Evolutionary conservation across 2,329 filamentous ascomycete species (phyloP).

Genomic region (Trichoderma lentiforme): DNA sequence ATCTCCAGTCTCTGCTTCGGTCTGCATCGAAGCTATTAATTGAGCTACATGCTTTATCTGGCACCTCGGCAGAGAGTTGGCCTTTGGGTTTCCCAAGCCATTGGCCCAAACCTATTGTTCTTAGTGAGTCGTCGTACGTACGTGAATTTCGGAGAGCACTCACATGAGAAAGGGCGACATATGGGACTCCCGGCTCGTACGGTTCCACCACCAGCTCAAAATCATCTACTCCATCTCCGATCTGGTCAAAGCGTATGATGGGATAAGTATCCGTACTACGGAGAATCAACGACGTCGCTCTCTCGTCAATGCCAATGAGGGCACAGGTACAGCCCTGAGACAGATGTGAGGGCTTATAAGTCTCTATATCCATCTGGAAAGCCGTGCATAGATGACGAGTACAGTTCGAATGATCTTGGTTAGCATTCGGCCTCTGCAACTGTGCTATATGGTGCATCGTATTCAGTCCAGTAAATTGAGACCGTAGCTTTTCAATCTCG

Average conservation of each 20-base stretch:
- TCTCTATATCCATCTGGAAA: slow-evolving; percentile 30
- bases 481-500: slow-evolving; percentile 29
- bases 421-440: slow-evolving; percentile 18
- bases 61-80: slow-evolving; percentile 32
- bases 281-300: slow-evolving; percentile 21
- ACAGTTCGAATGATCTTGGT: slow-evolving; percentile 28
- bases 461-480: slow-evolving; percentile 23
- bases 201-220: slow-evolving; percentile 24
- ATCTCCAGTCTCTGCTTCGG: background rate
- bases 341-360: slow-evolving; percentile 28
- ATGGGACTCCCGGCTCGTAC: slow-evolving; percentile 25
- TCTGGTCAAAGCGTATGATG: slow-evolving; percentile 21
- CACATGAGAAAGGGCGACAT: slow-evolving; percentile 36
- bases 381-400: slow-evolving; percentile 26
- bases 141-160: slow-evolving; percentile 12
- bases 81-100: slow-evolving; percentile 32
- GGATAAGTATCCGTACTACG: slow-evolving; percentile 21
- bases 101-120: slow-evolving; percentile 34
- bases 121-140: background rate
- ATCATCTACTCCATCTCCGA: background rate
- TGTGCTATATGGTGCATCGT: slow-evolving; percentile 27
- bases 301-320: slow-evolving; percentile 22
- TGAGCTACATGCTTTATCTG: slow-evolving; percentile 28
- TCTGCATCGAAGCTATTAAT: slow-evolving; percentile 25
- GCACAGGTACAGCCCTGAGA: slow-evolving; percentile 24